A percentile compares a stretch with the other conserved stretches of the same genome.
These are phyloP conservation scores for Amanita muscaria DNA, from an alignment of 768 basidiomycete genomes.

Conservation along the genomic window DNA sequence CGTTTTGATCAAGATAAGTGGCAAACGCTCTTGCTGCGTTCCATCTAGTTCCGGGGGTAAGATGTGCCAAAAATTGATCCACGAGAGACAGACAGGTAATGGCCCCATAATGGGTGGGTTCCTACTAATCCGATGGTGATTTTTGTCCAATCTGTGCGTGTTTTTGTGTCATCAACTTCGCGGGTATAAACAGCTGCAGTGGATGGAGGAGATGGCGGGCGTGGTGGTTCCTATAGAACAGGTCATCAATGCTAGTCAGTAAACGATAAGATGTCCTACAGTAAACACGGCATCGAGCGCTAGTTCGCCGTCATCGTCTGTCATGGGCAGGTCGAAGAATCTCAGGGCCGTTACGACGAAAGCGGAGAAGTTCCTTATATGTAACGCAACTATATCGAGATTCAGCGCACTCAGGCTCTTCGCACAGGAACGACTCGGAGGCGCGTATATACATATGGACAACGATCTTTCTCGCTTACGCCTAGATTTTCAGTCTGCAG, in stretches of 20 bases:
- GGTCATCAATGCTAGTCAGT: background rate
- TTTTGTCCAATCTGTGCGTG: slow-evolving; percentile 24
- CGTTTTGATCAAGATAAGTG: slow-evolving; percentile 52
- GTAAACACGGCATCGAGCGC: slow-evolving; percentile 42
- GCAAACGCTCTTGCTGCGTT: slow-evolving; percentile 72
- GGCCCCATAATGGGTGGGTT: slow-evolving; percentile 75
- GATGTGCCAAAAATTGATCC: too few relatives aligned
- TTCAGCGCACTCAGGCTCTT: too few relatives aligned
- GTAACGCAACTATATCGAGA: too few relatives aligned
- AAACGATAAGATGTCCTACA: slow-evolving; percentile 23
- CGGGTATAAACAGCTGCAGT: slow-evolving; percentile 44
- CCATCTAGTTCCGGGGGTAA: slow-evolving; percentile 63
- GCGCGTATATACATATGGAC: too few relatives aligned
- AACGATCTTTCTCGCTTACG: too few relatives aligned
- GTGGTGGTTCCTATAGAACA: background rate
- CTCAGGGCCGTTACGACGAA: too few relatives aligned
- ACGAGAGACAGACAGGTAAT: slow-evolving; percentile 62
- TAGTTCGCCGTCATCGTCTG: slow-evolving; percentile 24
- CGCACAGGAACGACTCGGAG: too few relatives aligned
- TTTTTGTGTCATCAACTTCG: slow-evolving; percentile 14
- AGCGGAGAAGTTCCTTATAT: too few relatives aligned
- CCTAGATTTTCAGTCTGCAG: too few relatives aligned
- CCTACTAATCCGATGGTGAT: slow-evolving; percentile 68
- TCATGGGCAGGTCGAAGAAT: slow-evolving; percentile 8
- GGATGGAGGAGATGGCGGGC: slow-evolving; percentile 61